Evolutionary conservation across 2,329 filamentous ascomycete genomes (phyloP).

Genomic region (Tolypocladium endophyticum): DNA sequence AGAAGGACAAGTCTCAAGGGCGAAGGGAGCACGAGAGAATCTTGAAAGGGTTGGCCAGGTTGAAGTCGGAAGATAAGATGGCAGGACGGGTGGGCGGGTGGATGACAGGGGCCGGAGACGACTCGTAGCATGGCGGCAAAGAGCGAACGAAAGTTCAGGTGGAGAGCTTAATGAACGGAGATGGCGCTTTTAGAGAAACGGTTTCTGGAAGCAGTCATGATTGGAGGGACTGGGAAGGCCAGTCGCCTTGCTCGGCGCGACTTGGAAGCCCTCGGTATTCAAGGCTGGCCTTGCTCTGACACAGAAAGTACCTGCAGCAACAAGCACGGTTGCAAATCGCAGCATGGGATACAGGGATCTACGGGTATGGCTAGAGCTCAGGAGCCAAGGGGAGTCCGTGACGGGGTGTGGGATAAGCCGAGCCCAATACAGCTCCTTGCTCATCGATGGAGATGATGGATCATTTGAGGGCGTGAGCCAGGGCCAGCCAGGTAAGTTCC

Average conservation of each 20-base stretch:
- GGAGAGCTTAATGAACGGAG: not conserved
- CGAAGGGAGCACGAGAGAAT: not conserved
- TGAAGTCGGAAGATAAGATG: not conserved
- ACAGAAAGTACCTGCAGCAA: not conserved
- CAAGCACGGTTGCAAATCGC: not conserved
- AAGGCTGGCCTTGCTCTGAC: not conserved
- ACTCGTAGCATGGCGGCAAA: slow-evolving; percentile 1
- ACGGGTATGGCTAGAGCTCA: not conserved
- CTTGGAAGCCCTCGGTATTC: not conserved
- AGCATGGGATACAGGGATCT: not conserved
- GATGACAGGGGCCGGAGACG: slow-evolving; percentile 1
- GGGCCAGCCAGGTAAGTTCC: not conserved
- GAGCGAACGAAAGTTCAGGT: not conserved
- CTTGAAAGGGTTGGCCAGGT: not conserved
- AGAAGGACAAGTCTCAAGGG: not conserved
- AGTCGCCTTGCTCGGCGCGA: not conserved
- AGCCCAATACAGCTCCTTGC: not conserved
- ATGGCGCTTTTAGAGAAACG: not conserved
- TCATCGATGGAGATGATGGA: not conserved
- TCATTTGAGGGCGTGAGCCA: not conserved
- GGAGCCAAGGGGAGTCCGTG: not conserved
- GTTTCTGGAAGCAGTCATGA: slow-evolving; percentile 1
- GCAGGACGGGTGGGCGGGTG: not conserved
- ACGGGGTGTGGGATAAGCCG: not conserved
- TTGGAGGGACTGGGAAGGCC: slow-evolving; percentile 1